Evolutionary conservation across 306 rosid genomes (phyloP).

Genomic region (Sicyos edulis): DNA sequence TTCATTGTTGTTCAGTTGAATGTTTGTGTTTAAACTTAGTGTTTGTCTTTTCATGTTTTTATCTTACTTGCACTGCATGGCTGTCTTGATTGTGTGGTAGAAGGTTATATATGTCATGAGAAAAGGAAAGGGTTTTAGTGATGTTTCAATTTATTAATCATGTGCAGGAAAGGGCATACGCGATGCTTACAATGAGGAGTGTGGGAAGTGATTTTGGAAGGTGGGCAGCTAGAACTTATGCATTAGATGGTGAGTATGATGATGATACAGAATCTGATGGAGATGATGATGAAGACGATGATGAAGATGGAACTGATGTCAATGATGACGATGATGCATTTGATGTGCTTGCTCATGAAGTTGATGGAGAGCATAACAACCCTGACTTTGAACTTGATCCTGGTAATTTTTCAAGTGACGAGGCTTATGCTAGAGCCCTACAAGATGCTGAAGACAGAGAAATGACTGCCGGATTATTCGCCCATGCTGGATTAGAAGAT

Average conservation of each 20-base stretch:
- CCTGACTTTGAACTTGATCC: slow-evolving; percentile 65
- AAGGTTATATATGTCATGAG: neutral
- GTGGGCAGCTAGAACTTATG: too few relatives aligned
- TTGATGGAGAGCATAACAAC: slow-evolving; percentile 44
- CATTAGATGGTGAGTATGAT: slow-evolving; percentile 40
- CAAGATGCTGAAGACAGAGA: slow-evolving; percentile 98
- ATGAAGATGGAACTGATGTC: slow-evolving; percentile 37
- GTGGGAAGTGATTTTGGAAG: slow-evolving; percentile 67
- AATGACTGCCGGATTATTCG: slow-evolving; percentile 75
- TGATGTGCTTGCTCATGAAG: slow-evolving; percentile 38
- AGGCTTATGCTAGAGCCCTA: slow-evolving; percentile 93
- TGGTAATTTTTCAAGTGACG: slow-evolving; percentile 67
- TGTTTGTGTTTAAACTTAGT: slow-evolving; percentile 34
- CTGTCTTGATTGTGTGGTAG: neutral
- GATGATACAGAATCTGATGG: slow-evolving; percentile 49
- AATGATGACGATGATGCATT: slow-evolving; percentile 61
- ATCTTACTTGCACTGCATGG: neutral
- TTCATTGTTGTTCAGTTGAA: too few relatives aligned
- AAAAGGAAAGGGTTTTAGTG: neutral
- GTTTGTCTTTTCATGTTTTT: too few relatives aligned
- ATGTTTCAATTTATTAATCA: slow-evolving; percentile 15
- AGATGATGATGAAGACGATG: slow-evolving; percentile 47
- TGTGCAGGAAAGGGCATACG: slow-evolving; percentile 87
- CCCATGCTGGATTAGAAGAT: slow-evolving; percentile 70
- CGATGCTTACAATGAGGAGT: slow-evolving; percentile 78